Evolutionary conservation across 2,329 filamentous ascomycete genomes (phyloP).

Genomic region (Epichloe sp.): DNA sequence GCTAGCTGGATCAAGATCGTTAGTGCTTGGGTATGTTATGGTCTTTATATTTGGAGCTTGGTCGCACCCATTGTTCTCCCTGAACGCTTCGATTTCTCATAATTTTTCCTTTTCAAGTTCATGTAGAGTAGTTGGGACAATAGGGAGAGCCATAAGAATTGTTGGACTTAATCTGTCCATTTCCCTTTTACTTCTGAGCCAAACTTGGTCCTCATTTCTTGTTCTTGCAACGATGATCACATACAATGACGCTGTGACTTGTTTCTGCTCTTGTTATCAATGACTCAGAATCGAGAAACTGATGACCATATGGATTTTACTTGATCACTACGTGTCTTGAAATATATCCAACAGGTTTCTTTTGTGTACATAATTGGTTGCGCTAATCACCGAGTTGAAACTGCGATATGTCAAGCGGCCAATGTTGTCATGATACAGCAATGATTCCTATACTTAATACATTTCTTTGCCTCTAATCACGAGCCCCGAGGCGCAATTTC

Average conservation of each 20-base stretch:
- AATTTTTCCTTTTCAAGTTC: not conserved
- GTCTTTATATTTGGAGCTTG: conserved; percentile 85
- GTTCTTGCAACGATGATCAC: not conserved
- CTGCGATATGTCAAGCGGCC: too few species aligned
- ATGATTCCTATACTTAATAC: not conserved
- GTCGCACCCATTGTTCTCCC: conserved; percentile 76
- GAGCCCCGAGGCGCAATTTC: not conserved
- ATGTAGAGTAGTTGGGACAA: not conserved
- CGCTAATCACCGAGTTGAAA: too few species aligned
- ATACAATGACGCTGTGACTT: not conserved
- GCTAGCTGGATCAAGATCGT: conserved; percentile 99
- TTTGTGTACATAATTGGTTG: too few species aligned
- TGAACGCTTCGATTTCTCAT: conserved; percentile 61
- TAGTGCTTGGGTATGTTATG: conserved; percentile 93
- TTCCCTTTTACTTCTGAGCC: not conserved
- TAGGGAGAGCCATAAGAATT: not conserved
- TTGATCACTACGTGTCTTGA: too few species aligned
- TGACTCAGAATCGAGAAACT: not conserved
- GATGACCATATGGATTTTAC: too few species aligned
- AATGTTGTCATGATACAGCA: not conserved
- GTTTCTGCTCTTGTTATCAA: not conserved
- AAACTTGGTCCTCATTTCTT: not conserved
- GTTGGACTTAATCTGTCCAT: not conserved
- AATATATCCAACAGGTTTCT: too few species aligned
- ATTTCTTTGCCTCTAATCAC: not conserved